These are phyloP conservation scores for Baorangia bicolor DNA, from an alignment of 768 basidiomycete genomes.

Conservation along the genomic window DNA sequence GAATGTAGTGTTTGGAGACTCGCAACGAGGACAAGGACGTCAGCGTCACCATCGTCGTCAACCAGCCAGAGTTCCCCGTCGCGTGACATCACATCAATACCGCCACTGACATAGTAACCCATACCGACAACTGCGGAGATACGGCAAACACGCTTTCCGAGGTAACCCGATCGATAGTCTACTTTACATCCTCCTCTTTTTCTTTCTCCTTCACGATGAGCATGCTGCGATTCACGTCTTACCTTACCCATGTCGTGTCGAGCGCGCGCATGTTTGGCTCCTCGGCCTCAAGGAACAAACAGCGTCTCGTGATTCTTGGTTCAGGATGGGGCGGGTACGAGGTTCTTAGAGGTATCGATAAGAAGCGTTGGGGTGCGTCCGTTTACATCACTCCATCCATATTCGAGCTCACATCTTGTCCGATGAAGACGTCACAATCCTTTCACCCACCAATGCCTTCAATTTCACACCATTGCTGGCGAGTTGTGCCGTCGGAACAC, in stretches of 20 bases:
- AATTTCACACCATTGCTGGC: constrained; percentile 49
- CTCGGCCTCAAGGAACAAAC: constrained; percentile 34
- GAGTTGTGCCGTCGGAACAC: constrained; percentile 71
- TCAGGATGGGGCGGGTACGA: constrained; percentile 82
- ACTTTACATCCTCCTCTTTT: background rate
- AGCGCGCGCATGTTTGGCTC: constrained; percentile 39
- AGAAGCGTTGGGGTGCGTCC: constrained; percentile 64
- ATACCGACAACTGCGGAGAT: background rate
- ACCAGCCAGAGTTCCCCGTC: background rate
- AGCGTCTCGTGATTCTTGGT: constrained; percentile 63
- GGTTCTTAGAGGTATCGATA: constrained; percentile 63
- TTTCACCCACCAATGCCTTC: constrained; percentile 56
- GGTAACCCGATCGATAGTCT: constrained; percentile 5
- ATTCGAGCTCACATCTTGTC: constrained; percentile 2
- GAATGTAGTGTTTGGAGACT: constrained; percentile 33
- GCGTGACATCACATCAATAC: constrained; percentile 1
- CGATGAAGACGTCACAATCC: constrained; percentile 55
- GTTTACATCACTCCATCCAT: background rate
- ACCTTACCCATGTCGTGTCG: background rate
- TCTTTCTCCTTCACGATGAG: constrained; percentile 13
- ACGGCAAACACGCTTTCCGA: constrained; percentile 9
- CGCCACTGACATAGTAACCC: background rate
- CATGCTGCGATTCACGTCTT: constrained; percentile 7
- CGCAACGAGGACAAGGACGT: constrained; percentile 26
- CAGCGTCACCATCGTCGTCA: constrained; percentile 1